Evolutionary conservation across 164 flowering plant species (phyloP).

Genomic region (Amborella trichopoda): DNA sequence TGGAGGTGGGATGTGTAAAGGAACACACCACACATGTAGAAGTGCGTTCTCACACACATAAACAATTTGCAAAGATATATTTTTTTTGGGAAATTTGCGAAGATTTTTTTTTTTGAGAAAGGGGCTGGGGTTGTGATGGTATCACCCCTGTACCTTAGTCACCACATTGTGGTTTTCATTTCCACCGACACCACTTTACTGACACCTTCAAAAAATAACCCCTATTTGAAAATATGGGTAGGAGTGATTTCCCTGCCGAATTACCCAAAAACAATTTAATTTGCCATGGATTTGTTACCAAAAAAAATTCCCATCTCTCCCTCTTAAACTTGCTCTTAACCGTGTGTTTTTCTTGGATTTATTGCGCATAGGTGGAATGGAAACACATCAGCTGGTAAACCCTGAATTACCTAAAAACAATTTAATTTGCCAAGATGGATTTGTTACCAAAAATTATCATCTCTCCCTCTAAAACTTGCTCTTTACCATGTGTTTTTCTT

Average conservation of each 20-base stretch:
- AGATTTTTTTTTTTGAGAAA: no score
- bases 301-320: background rate
- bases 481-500: background rate
- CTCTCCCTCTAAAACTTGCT: background rate
- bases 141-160: no score
- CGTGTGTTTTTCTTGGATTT: background rate
- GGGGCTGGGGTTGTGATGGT: no score
- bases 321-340: background rate
- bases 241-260: background rate
- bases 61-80: no score
- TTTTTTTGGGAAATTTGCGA: background rate
- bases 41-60: no score
- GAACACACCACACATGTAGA: no score
- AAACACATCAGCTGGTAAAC: conserved; percentile 16
- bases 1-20: no score
- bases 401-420: background rate
- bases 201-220: no score
- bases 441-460: background rate
- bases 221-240: no score
- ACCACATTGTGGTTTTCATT: no score
- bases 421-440: background rate
- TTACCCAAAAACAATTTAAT: background rate
- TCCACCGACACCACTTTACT: no score
- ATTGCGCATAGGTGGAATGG: conserved; percentile 17
- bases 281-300: background rate